Percentiles rank a stretch among this genome's conserved stretches.
These are phyloP conservation scores for Aureobasidium subglaciale DNA, from an alignment of 2,329 filamentous ascomycete species.

Conservation along the genomic window DNA sequence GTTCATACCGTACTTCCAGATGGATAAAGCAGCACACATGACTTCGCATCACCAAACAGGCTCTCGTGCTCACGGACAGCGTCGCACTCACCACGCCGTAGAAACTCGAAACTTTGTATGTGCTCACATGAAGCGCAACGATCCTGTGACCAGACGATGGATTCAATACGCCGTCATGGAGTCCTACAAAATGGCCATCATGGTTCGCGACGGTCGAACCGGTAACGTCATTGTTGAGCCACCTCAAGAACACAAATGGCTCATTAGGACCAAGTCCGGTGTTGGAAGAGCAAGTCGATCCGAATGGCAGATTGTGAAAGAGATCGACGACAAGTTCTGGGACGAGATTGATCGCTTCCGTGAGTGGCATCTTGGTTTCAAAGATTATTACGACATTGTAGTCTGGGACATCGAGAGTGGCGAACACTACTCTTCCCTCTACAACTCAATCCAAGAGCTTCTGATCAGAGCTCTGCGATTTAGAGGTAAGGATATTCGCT, in stretches of 20 bases:
- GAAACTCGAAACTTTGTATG: constrained; percentile 38
- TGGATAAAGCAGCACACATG: constrained; percentile 28
- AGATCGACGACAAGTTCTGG: constrained; percentile 26
- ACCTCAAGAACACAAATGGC: constrained; percentile 35
- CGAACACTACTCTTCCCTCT: constrained; percentile 21
- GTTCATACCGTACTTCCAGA: constrained; percentile 32
- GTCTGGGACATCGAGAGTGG: constrained; percentile 36
- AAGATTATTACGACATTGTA: constrained; percentile 34
- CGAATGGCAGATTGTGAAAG: constrained; percentile 30
- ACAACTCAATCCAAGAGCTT: constrained; percentile 23
- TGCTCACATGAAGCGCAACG: constrained; percentile 36
- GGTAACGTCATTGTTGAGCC: constrained; percentile 13
- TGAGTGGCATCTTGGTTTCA: constrained; percentile 26
- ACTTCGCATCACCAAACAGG: constrained; percentile 22
- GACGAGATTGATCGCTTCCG: constrained; percentile 11
- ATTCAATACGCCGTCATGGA: constrained; percentile 39
- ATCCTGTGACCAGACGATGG: constrained; percentile 35
- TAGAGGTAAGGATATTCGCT: background rate
- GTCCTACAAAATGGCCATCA: constrained; percentile 29
- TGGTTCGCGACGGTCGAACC: constrained; percentile 28
- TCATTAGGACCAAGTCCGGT: constrained; percentile 33
- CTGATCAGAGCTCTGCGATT: constrained; percentile 34
- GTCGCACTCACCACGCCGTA: constrained; percentile 27
- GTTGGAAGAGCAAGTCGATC: constrained; percentile 34
- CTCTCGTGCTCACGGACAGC: constrained; percentile 28